phyloP scores from a whole-genome alignment of 1,139 yeast genomes.

The Geotrichum candidum region DNA sequence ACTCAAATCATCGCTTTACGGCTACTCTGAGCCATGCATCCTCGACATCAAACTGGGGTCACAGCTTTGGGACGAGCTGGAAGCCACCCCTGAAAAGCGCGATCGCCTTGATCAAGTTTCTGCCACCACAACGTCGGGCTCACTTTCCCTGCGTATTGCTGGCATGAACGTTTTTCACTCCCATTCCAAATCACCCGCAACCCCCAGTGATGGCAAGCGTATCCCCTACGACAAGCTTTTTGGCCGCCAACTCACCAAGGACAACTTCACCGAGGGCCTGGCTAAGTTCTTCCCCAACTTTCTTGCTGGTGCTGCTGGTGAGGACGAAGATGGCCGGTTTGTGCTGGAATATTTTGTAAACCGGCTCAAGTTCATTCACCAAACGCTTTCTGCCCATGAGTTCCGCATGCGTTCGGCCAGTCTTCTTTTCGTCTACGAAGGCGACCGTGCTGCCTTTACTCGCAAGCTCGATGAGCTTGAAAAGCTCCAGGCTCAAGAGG shows the following conservation, averaged over 20 bases:
- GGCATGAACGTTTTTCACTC: slow-evolving; percentile 65
- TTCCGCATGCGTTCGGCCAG: slow-evolving; percentile 70
- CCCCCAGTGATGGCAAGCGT: slow-evolving; percentile 31
- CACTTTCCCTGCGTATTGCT: slow-evolving; percentile 68
- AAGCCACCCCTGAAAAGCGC: slow-evolving; percentile 54
- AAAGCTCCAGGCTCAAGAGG: slow-evolving; percentile 33
- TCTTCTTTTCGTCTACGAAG: slow-evolving; percentile 67
- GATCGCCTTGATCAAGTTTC: slow-evolving; percentile 60
- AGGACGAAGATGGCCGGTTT: slow-evolving; percentile 16
- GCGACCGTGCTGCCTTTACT: slow-evolving; percentile 42
- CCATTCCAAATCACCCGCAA: neutral
- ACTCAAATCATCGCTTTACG: slow-evolving; percentile 28
- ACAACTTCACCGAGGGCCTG: slow-evolving; percentile 46
- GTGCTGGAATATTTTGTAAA: slow-evolving; percentile 42
- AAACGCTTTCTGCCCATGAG: slow-evolving; percentile 56
- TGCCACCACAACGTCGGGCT: slow-evolving; percentile 69
- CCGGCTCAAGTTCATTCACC: slow-evolving; percentile 58
- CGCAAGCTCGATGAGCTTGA: slow-evolving; percentile 25
- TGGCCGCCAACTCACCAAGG: slow-evolving; percentile 55
- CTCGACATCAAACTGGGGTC: slow-evolving; percentile 81
- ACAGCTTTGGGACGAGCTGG: slow-evolving; percentile 53
- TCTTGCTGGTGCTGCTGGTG: slow-evolving; percentile 19
- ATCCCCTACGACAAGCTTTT: slow-evolving; percentile 56
- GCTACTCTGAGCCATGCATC: slow-evolving; percentile 61
- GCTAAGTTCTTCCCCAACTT: slow-evolving; percentile 43